Evolutionary conservation across 306 rosid species (phyloP).

Genomic region (Fragaria nilgerrensis): DNA sequence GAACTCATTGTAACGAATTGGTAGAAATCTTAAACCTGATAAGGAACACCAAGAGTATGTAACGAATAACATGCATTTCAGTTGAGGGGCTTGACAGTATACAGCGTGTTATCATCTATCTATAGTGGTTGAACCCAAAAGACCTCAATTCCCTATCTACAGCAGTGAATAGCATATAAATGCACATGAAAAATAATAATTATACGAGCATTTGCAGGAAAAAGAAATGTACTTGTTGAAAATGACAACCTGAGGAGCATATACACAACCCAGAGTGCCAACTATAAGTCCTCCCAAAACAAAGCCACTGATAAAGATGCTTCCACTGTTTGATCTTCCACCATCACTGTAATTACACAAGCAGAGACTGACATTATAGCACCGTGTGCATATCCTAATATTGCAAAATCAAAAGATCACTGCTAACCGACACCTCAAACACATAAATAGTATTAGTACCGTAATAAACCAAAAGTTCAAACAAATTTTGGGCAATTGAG

Average conservation of each 20-base stretch:
- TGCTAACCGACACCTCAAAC: neutral
- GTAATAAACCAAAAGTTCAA: neutral
- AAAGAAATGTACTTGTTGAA: neutral
- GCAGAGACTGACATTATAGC: constrained; percentile 27
- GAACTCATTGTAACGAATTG: neutral
- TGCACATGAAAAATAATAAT: constrained; percentile 10
- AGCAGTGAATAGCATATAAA: neutral
- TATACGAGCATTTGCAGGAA: constrained; percentile 18
- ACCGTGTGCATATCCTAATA: constrained; percentile 2
- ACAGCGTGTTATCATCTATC: neutral
- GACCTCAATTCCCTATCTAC: neutral
- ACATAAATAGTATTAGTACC: neutral
- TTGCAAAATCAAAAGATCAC: neutral
- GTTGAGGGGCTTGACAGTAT: neutral
- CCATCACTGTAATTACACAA: constrained; percentile 51
- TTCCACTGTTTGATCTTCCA: constrained; percentile 66
- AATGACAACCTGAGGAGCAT: constrained; percentile 85
- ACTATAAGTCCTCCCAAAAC: constrained; percentile 88
- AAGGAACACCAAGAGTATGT: neutral
- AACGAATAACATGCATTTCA: neutral
- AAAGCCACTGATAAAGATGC: constrained; percentile 90
- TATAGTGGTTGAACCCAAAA: neutral
- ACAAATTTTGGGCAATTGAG: neutral
- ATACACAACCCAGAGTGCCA: constrained; percentile 91
- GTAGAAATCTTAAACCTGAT: neutral